These are phyloP conservation scores for Thermothelomyces thermophilus DNA, from an alignment of 2,329 filamentous ascomycete genomes.

Conservation along the genomic window DNA sequence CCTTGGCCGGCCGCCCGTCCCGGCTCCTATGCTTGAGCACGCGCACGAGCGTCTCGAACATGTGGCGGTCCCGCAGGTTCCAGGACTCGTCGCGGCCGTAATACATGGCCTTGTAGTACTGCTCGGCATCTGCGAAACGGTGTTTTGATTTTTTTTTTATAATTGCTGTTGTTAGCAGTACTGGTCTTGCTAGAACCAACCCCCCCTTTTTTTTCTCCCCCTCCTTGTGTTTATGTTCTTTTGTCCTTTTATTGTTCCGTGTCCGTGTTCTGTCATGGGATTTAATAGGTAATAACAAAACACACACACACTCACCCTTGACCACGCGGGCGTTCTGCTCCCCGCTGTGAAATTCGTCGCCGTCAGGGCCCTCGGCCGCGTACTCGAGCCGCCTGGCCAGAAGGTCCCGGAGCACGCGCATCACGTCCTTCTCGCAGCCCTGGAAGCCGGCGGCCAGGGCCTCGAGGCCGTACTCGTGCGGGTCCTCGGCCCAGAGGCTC, in stretches of 20 bases:
- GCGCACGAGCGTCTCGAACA: conserved; percentile 42
- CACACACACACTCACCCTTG: conserved; percentile 22
- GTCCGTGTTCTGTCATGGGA: no score
- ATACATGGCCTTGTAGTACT: conserved; percentile 48
- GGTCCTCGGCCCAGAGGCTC: conserved; percentile 43
- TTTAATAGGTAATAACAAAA: no score
- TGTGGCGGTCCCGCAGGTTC: conserved; percentile 46
- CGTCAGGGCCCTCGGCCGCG: conserved; percentile 29
- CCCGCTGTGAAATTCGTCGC: conserved; percentile 41
- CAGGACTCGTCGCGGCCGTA: conserved; percentile 42
- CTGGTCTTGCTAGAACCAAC: background rate
- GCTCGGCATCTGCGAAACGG: conserved; percentile 36
- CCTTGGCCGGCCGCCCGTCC: conserved; percentile 32
- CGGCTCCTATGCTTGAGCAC: conserved; percentile 35
- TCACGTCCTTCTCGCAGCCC: conserved; percentile 40
- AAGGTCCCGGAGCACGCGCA: conserved; percentile 40
- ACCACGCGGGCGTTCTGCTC: conserved; percentile 47
- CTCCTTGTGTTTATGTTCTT: no score
- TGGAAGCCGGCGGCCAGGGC: conserved; percentile 33
- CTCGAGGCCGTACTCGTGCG: conserved; percentile 41
- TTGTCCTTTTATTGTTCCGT: no score
- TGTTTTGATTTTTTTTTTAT: no score
- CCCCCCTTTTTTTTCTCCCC: no score
- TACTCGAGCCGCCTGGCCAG: conserved; percentile 38
- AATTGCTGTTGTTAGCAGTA: background rate